Base-by-base conservation (phyloP, 2,329 filamentous ascomycete genomes). In the Sporothrix curviconia region DNA sequence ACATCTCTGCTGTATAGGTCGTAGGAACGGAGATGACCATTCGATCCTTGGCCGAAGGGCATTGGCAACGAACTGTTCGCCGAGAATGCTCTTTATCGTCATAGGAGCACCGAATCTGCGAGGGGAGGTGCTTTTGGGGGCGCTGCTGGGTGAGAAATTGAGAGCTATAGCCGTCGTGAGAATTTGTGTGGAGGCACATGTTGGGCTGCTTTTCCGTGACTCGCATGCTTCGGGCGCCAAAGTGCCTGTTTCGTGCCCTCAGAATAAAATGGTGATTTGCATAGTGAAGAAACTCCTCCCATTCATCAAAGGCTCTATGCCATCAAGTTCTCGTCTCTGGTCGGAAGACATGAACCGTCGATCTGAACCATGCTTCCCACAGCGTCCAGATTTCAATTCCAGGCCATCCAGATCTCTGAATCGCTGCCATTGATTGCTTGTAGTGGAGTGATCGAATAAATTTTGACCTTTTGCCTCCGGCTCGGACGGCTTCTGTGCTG, bases 211-310 rank as follows among this genome's bases (percentile, higher is more conserved):
- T n/a, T 15, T n/a, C 14, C 15, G 5, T 8, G 6, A 2, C 25
- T 2, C 15, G 3, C 12, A 17, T n/a, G 4, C 15, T 17, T 28
- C 30, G 19, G 6, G 24, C 24, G 2, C 40, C 9, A 4, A 14
- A 14, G 7, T 17, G 2, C 7, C 40, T 61, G 28, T 61, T 82
- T 42, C 74, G 78, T 14, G 90, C 89, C 52, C 83, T 76, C 8
- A 95, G 76, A 43, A 96, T 72, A 64, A 92, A 88, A 70, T 96
- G 95, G 70, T 96, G 92, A 34, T 85, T 84, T 2, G 82, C 84
- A 69, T 95, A 96, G 1, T 96, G 75, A 2, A 87, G 85, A 67
- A 96, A 91, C 66, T 96, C 92, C 70, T 97, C 92, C 90, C 90
- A 96, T 71, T 96, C 92, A 69, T 97, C 92, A 67, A 97, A 96